Percentiles rank a stretch among this genome's conserved stretches.
phyloP scores from a whole-genome alignment of 31 red algal genomes.

The Bonnemaisonia californica region DNA sequence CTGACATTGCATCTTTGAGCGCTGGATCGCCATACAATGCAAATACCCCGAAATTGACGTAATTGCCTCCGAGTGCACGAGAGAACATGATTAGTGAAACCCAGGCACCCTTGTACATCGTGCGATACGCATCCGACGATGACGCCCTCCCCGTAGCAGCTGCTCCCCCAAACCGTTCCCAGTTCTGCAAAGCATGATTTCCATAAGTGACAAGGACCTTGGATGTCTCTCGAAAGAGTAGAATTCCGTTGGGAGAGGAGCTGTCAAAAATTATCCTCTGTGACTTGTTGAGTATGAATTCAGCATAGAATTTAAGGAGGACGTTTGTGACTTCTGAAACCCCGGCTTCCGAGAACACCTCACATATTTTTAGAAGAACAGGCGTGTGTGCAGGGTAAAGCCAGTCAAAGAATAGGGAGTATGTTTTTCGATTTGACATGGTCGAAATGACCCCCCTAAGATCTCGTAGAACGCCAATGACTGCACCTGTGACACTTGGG shows the following conservation, averaged over 20 bases:
- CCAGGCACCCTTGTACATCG: constrained; percentile 85
- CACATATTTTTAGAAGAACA: constrained; percentile 69
- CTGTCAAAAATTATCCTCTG: constrained; percentile 83
- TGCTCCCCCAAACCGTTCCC: constrained; percentile 58
- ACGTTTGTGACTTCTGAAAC: constrained; percentile 60
- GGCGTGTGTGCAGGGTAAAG: constrained; percentile 75
- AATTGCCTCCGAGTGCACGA: constrained; percentile 71
- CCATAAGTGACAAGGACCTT: constrained; percentile 84
- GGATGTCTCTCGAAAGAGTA: constrained; percentile 85
- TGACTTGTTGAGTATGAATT: constrained; percentile 81
- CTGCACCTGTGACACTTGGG: constrained; percentile 43
- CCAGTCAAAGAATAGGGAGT: constrained; percentile 79
- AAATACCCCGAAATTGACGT: constrained; percentile 95
- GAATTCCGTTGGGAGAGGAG: constrained; percentile 82
- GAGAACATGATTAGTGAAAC: constrained; percentile 71
- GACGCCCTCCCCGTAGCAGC: constrained; percentile 31
- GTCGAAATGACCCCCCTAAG: constrained; percentile 71
- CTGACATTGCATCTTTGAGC: constrained; percentile 67
- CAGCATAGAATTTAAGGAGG: constrained; percentile 75
- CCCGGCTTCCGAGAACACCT: constrained; percentile 80
- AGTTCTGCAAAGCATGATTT: constrained; percentile 58
- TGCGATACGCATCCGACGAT: constrained; percentile 64
- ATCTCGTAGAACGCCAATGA: constrained; percentile 82
- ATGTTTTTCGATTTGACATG: constrained; percentile 67
- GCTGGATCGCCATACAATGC: constrained; percentile 84